These are phyloP conservation scores for Diutina catenulata DNA, from an alignment of 1,139 yeast genomes.

Conservation along the genomic window DNA sequence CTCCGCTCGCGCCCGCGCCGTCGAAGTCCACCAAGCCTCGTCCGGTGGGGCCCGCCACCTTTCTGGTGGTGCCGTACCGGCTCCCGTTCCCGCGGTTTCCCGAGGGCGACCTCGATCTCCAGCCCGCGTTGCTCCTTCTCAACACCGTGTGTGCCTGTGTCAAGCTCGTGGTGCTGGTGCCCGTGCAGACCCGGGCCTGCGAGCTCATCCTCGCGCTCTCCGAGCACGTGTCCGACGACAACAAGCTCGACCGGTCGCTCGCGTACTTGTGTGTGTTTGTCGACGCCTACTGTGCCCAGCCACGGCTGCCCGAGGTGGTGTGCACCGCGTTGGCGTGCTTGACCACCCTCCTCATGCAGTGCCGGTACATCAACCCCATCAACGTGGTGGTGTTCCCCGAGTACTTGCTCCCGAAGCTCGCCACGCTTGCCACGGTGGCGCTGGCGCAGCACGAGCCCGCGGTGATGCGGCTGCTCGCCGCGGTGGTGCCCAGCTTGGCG, in stretches of 20 bases:
- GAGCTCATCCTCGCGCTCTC: constrained; percentile 68
- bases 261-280: constrained; percentile 56
- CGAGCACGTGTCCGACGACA: constrained; percentile 70
- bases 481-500: constrained; percentile 44
- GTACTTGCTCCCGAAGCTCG: constrained; percentile 64
- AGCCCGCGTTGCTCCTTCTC: constrained; percentile 52
- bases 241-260: constrained; percentile 71
- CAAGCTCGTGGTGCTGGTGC: constrained; percentile 51
- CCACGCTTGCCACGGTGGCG: background rate
- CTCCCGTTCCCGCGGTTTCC: constrained; percentile 38
- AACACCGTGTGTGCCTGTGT: constrained; percentile 53
- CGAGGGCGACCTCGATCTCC: constrained; percentile 18
- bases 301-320: constrained; percentile 28
- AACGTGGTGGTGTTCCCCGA: constrained; percentile 72
- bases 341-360: constrained; percentile 51
- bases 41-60: background rate
- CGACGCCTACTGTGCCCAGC: constrained; percentile 19
- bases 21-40: no score
- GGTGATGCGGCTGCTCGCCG: background rate
- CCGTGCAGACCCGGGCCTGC: constrained; percentile 58
- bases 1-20: background rate
- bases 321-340: constrained; percentile 43
- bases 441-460: background rate
- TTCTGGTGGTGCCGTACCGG: constrained; percentile 21
- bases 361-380: constrained; percentile 61